Percentiles rank a stretch among this genome's conserved stretches.
phyloP scores from a whole-genome alignment of 768 basidiomycete species.

The Amanita rimosa region DNA sequence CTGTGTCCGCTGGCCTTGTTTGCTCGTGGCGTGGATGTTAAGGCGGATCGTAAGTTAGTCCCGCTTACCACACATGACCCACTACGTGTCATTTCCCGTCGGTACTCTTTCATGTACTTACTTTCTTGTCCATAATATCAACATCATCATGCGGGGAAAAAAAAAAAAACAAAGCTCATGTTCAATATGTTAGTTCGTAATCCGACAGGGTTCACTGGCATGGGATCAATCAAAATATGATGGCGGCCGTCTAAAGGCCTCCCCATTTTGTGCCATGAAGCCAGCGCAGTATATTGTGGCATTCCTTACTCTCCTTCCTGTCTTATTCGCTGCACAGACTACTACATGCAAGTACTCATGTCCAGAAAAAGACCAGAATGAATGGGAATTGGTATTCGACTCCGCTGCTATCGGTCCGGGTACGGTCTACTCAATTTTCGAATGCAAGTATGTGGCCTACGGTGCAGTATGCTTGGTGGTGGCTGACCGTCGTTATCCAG shows the following conservation, averaged over 20 bases:
- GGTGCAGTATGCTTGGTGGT: no score
- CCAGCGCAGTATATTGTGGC: background rate
- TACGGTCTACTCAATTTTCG: conserved; percentile 7
- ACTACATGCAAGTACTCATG: conserved; percentile 7
- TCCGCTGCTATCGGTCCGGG: conserved; percentile 1
- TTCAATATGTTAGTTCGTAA: no score
- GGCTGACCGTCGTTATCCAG: background rate
- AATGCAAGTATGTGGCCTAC: conserved; percentile 7
- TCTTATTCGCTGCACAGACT: background rate
- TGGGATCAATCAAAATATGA: background rate
- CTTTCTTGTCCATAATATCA: no score
- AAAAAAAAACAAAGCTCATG: no score
- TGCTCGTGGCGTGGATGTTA: no score
- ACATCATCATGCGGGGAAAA: no score
- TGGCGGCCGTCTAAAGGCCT: background rate
- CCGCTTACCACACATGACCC: no score
- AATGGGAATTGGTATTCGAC: background rate
- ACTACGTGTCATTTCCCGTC: no score
- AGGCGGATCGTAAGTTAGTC: no score
- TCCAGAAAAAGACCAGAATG: conserved; percentile 4
- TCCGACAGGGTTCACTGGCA: no score
- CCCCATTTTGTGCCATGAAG: background rate
- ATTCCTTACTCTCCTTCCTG: background rate
- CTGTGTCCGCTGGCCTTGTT: no score
- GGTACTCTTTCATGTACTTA: no score